Conservation (phyloP, 2,329 filamentous ascomycete species). For the Aspergillus amoenus region DNA sequence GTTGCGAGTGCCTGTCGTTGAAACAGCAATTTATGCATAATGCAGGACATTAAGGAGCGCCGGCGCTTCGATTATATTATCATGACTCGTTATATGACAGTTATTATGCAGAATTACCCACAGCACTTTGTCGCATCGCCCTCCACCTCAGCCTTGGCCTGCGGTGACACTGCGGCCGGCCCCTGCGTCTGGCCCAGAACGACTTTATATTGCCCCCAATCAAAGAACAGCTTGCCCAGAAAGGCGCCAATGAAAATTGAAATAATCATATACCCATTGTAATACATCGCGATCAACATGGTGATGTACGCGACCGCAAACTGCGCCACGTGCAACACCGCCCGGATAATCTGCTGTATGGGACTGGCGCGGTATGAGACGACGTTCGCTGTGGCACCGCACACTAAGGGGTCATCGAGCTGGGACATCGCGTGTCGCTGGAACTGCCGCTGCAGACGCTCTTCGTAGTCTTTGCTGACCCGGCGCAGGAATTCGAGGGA, state of each 20-base stretch:
- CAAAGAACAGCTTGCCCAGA: constrained; percentile 15
- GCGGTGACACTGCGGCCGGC: neutral
- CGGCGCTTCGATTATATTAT: neutral
- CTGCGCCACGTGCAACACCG: constrained; percentile 10
- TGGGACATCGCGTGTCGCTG: constrained; percentile 12
- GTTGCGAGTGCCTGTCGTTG: too few relatives aligned
- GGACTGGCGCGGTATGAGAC: constrained; percentile 14
- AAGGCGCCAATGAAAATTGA: constrained; percentile 15
- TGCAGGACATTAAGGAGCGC: neutral
- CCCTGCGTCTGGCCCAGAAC: constrained; percentile 11
- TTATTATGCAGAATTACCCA: neutral
- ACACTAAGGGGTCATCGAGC: constrained; percentile 5
- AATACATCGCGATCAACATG: constrained; percentile 17
- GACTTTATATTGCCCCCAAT: constrained; percentile 14
- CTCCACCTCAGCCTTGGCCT: neutral
- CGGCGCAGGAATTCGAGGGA: constrained; percentile 14
- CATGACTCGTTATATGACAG: neutral
- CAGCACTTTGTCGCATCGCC: constrained; percentile 11
- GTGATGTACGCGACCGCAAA: constrained; percentile 15
- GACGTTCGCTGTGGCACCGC: constrained; percentile 1
- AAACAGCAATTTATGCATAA: too few relatives aligned
- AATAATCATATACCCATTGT: constrained; percentile 18
- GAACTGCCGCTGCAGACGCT: constrained; percentile 12
- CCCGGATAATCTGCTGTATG: constrained; percentile 14
- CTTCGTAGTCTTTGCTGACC: constrained; percentile 15